Evolutionary conservation across 768 basidiomycete genomes (phyloP).

Genomic region (Fomitopsis pulvina): DNA sequence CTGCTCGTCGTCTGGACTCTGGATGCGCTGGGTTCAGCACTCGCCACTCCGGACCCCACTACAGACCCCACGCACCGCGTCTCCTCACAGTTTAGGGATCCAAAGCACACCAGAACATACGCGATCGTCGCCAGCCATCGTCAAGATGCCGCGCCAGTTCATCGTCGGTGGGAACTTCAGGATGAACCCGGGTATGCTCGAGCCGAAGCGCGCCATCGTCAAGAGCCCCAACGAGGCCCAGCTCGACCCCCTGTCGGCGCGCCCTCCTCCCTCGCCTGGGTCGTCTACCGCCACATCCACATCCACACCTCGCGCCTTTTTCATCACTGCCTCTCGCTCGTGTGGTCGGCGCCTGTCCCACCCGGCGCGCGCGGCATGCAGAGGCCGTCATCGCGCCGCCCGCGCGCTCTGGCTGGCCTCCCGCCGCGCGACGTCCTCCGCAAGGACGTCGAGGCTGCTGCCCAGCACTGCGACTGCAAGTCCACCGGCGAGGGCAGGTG

Average conservation of each 20-base stretch:
- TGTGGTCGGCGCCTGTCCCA: neutral
- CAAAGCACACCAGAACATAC: too few relatives aligned
- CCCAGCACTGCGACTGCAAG: slow-evolving; percentile 89
- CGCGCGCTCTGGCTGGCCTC: slow-evolving; percentile 79
- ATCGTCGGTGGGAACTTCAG: slow-evolving; percentile 99
- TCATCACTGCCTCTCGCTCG: too few relatives aligned
- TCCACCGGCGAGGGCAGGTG: slow-evolving; percentile 69
- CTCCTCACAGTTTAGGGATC: too few relatives aligned
- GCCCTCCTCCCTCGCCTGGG: slow-evolving; percentile 20
- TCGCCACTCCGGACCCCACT: too few relatives aligned
- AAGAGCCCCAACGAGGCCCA: slow-evolving; percentile 69
- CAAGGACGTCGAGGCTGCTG: slow-evolving; percentile 70
- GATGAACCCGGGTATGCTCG: slow-evolving; percentile 77
- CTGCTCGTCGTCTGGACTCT: too few relatives aligned
- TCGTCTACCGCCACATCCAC: too few relatives aligned
- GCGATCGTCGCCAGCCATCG: too few relatives aligned
- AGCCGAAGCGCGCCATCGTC: slow-evolving; percentile 60
- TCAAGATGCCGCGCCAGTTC: slow-evolving; percentile 84
- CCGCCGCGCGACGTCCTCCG: slow-evolving; percentile 52
- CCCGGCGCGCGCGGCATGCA: too few relatives aligned
- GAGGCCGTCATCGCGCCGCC: slow-evolving; percentile 95
- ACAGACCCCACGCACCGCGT: too few relatives aligned
- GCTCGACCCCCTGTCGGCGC: slow-evolving; percentile 73
- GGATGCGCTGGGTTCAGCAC: too few relatives aligned
- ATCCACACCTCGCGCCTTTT: too few relatives aligned